Conservation (phyloP, 768 basidiomycete genomes). For the Boletus barrowsii region DNA sequence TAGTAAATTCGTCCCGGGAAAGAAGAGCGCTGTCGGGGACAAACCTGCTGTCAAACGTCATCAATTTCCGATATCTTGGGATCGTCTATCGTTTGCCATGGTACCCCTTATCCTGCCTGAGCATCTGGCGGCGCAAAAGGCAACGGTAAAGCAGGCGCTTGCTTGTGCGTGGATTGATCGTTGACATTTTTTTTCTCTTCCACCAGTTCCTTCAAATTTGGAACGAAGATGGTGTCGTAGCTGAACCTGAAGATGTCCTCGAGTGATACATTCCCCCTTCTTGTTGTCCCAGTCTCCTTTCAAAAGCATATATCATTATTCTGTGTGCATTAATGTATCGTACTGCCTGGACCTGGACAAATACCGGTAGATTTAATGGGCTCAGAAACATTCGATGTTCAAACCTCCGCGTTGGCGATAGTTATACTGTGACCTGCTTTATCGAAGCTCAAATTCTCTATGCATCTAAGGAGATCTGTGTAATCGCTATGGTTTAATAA, state of each 20-base stretch:
- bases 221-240: constrained; percentile 75
- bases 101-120: constrained; percentile 55
- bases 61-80: constrained; percentile 66
- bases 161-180: background rate
- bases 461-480: no score
- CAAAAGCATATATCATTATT: constrained; percentile 27
- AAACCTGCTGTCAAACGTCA: constrained; percentile 66
- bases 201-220: constrained; percentile 71
- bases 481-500: constrained; percentile 23
- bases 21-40: constrained; percentile 89
- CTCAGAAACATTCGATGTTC: background rate
- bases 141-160: constrained; percentile 47
- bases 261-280: constrained; percentile 19
- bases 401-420: no score
- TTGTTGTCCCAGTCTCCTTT: background rate
- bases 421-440: no score
- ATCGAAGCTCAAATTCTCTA: no score
- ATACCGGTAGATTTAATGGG: constrained; percentile 11
- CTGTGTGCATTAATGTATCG: constrained; percentile 25
- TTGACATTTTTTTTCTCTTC: constrained; percentile 1
- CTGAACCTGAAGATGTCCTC: constrained; percentile 56
- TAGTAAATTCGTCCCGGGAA: constrained; percentile 78
- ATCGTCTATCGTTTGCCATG: constrained; percentile 66
- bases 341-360: constrained; percentile 15
- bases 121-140: constrained; percentile 61